Base-by-base conservation (phyloP, 495 filamentous ascomycete species). In the Cercophora samala region DNA sequence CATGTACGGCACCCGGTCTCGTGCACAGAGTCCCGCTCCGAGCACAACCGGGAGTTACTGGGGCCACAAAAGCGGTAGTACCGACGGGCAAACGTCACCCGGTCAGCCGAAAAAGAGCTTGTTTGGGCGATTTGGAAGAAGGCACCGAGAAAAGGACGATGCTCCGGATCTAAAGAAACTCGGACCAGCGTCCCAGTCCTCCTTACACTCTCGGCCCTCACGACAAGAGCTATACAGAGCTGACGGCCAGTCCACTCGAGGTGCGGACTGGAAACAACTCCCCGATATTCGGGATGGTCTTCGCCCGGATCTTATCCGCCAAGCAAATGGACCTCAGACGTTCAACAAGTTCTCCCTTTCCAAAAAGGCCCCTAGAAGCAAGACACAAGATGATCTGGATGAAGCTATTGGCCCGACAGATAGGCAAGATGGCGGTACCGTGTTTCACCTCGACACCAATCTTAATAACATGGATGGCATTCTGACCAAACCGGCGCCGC, bases 381-480 rank as follows among this genome's bases (percentile, higher is more conserved):
- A 76, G 54, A 68, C 72, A 13, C 77, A 79, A 58, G 77, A 86
- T 68, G 76, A 85, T 69, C 67, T 72, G 66, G 77, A 86, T 68
- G 80, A 85, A 58, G 74, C 76, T 58, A 77, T 82, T 66, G 78
- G 80, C 23, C 76, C 80, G 0, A 79, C 78, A 19, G 79, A 81
- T 62, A 79, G 72, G 66, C 77, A 79, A 23, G 76, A 80, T 37
- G 70, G 76, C 64, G 77, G 81, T 66, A 71, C 79, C 73, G 62
- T 80, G 63, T 96, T 86, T 74, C 82, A 84, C 64, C 87, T 97
- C 15, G 93, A 97, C 77, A 95, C 90, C 4, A 88, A 97, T 75
- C 84, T 97, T 19, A 81, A 82, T 11, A 83, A 94, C 67, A 90
- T 97, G 89, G 87, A 91, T 69, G 93, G 90, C 25, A 96, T 97